These are phyloP conservation scores for Coemansia sp. DNA, from an alignment of 192 early-diverging fungal genomes.

Conservation along the genomic window DNA sequence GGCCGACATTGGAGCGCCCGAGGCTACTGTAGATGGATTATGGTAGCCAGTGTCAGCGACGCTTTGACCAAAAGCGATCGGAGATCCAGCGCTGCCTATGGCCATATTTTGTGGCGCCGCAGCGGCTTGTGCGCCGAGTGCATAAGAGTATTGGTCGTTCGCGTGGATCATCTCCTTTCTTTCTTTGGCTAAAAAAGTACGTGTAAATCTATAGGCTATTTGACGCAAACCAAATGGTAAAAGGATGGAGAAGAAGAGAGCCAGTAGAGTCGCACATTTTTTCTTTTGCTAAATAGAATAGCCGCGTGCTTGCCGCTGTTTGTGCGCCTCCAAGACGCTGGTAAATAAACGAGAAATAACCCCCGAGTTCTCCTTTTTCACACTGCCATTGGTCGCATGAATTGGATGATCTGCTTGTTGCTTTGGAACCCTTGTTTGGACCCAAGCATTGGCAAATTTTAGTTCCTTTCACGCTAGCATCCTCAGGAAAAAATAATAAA, in stretches of 20 bases:
- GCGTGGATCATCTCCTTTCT: slow-evolving; percentile 49
- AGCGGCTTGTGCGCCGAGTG: slow-evolving; percentile 16
- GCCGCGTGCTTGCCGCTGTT: not conserved
- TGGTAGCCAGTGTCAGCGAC: slow-evolving; percentile 5
- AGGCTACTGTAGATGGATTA: not conserved
- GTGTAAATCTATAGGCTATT: not conserved
- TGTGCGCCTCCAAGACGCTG: not conserved
- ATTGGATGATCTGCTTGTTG: too few relatives aligned
- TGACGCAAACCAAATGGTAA: not conserved
- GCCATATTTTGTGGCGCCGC: not conserved
- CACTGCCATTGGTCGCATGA: not conserved
- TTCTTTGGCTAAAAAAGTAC: not conserved
- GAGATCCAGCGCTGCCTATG: slow-evolving; percentile 9
- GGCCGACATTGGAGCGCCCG: not conserved
- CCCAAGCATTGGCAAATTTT: too few relatives aligned
- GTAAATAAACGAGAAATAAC: not conserved
- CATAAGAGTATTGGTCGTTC: slow-evolving; percentile 41
- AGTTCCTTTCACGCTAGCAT: too few relatives aligned
- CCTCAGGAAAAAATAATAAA: too few relatives aligned
- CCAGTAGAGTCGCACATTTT: not conserved
- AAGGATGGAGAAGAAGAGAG: not conserved
- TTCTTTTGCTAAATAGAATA: not conserved
- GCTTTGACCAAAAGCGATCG: slow-evolving; percentile 24
- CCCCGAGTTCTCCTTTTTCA: not conserved
- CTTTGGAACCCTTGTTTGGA: too few relatives aligned